Base-by-base conservation (phyloP, 2,329 filamentous ascomycete species). In the Pestalotiopsis sp. region DNA sequence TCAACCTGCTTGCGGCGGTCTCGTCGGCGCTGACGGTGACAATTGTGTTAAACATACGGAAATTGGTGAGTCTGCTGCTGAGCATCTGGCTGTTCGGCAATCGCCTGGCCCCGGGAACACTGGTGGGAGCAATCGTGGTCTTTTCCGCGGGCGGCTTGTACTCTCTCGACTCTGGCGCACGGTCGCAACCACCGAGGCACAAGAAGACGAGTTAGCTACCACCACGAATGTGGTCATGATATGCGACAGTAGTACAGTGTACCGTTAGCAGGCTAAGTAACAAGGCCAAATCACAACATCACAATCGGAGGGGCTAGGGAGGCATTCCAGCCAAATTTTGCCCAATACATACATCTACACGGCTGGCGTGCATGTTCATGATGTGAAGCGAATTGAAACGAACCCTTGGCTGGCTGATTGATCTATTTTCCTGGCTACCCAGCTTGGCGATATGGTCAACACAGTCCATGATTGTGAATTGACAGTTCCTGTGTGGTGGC, bases 81-180 rank as follows among this genome's bases (percentile, higher is more conserved):
- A 98, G 95, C 74, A 97, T 98, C 69, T 95, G 94, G 88, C 81
- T 99, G 1, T 99, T 99, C 81, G 96, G 95, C 4, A 98, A 99
- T 78, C 82, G 87, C 52, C 84, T 99, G 72, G 89, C 92, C 13
- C 82, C 85, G 0, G 91, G 93, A 52, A 97, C 97, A 70, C 81
- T 97, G 66, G 69, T 93, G 4, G 96, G 96, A 3, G 95, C 95
- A 0, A 84, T 89, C 4, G 85, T 98, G 70, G 96, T 99, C 7
- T 99, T 98, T 81, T 88, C 92, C 14, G 93, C 94, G 0, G 96
- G 95, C n/a, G 95, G 91, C 0, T 79, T 98, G 71, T 99, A 99
- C 82, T 95, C 93, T 2, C 87, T 95, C 75, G 95, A 97, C 72
- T 83, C 85, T 57, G 80, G 80, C 74, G 74, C 76, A 63, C 83